Percentiles rank a stretch among this genome's conserved stretches.
Evolutionary conservation across 1,139 yeast genomes (phyloP).

Genomic region (Hansenula lynferdii): DNA sequence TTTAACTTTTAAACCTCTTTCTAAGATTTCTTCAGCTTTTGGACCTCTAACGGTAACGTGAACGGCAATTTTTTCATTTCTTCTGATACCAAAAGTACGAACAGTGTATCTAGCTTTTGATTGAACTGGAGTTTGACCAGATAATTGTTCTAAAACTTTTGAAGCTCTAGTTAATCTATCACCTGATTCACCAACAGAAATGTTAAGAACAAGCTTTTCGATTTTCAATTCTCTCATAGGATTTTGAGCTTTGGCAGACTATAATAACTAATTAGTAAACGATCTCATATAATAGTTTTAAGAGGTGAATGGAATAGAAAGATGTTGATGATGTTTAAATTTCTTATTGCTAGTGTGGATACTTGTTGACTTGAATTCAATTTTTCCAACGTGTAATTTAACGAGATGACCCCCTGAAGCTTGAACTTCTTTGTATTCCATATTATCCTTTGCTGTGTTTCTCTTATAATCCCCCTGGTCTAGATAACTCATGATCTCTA

Average conservation of each 20-base stretch:
- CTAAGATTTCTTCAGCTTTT: slow-evolving; percentile 99
- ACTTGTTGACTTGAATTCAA: too few relatives aligned
- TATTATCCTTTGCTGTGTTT: too few relatives aligned
- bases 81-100: slow-evolving; percentile 99
- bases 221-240: slow-evolving; percentile 99
- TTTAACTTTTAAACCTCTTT: slow-evolving; percentile 99
- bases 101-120: slow-evolving; percentile 99
- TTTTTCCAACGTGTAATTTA: too few relatives aligned
- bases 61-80: slow-evolving; percentile 99
- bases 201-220: slow-evolving; percentile 99
- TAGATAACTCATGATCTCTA: too few relatives aligned
- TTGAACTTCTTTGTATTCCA: too few relatives aligned
- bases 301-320: background rate
- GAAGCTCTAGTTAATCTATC: slow-evolving; percentile 99
- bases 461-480: too few relatives aligned
- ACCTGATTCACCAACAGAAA: slow-evolving; percentile 99
- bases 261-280: slow-evolving; percentile 1
- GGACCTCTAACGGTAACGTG: slow-evolving; percentile 99
- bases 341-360: too few relatives aligned
- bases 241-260: slow-evolving; percentile 48
- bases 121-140: slow-evolving; percentile 99
- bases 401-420: too few relatives aligned
- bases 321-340: too few relatives aligned
- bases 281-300: background rate
- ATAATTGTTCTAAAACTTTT: slow-evolving; percentile 98